Conservation (phyloP, 1,139 yeast genomes). For the Pichia sp. region DNA sequence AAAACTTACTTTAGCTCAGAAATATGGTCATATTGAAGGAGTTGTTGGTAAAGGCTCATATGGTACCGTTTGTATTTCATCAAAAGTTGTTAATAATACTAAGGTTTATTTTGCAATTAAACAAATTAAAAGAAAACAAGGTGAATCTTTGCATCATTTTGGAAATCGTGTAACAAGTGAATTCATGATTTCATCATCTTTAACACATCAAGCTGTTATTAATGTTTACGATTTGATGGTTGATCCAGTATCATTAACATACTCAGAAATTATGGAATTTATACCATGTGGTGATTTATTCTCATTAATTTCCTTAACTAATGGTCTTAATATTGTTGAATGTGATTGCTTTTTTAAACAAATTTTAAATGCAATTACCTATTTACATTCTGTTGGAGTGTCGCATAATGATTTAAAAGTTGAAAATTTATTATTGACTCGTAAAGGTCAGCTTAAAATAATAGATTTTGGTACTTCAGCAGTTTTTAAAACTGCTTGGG, state of each 20-base stretch:
- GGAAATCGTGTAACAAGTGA: conserved; percentile 69
- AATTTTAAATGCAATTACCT: conserved; percentile 54
- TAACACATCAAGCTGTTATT: conserved; percentile 64
- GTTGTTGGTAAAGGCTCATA: conserved; percentile 66
- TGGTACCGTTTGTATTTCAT: conserved; percentile 56
- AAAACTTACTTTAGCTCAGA: conserved; percentile 30
- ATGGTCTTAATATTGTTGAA: conserved; percentile 45
- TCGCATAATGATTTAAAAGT: conserved; percentile 73
- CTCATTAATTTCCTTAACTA: conserved; percentile 34
- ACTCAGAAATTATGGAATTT: conserved; percentile 73
- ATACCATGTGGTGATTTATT: conserved; percentile 71
- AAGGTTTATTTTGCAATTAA: conserved; percentile 57
- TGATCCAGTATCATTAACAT: conserved; percentile 42
- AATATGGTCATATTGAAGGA: conserved; percentile 58
- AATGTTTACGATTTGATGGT: conserved; percentile 65
- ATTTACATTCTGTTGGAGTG: conserved; percentile 67
- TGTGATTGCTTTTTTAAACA: conserved; percentile 69
- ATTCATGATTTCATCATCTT: conserved; percentile 64
- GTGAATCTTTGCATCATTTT: conserved; percentile 53
- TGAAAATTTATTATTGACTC: conserved; percentile 52
- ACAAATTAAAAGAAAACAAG: conserved; percentile 48
- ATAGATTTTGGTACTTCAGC: conserved; percentile 75
- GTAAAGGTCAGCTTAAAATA: conserved; percentile 47
- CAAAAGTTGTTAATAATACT: conserved; percentile 32
- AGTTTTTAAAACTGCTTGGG: conserved; percentile 71